phyloP scores from a whole-genome alignment of 768 basidiomycete species.

The Xerocomus potaroensis region DNA sequence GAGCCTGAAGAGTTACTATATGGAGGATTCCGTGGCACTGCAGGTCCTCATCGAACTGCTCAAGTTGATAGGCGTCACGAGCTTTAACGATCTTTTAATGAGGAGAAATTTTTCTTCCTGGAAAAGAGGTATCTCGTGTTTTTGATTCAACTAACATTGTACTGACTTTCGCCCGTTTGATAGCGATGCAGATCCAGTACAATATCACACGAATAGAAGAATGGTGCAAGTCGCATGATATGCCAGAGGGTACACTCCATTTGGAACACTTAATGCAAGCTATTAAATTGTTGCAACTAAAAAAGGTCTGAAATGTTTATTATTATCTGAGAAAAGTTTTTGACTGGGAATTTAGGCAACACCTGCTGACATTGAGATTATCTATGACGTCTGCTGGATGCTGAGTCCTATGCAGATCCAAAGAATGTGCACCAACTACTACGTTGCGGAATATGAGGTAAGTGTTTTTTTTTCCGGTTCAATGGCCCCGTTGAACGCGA shows the following conservation, averaged over 20 bases:
- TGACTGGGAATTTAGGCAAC: conserved; percentile 56
- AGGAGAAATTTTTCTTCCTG: conserved; percentile 98
- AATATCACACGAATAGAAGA: conserved; percentile 97
- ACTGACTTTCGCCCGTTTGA: conserved; percentile 2
- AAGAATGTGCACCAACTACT: conserved; percentile 98
- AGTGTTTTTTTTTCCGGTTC: conserved; percentile 2
- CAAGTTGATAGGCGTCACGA: conserved; percentile 92
- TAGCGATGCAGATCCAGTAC: conserved; percentile 99
- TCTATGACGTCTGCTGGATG: conserved; percentile 99
- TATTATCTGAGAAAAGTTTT: conserved; percentile 3
- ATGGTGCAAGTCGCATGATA: conserved; percentile 99
- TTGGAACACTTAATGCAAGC: conserved; percentile 99
- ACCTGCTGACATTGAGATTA: conserved; percentile 94
- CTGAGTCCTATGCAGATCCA: conserved; percentile 98
- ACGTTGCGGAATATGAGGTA: conserved; percentile 98
- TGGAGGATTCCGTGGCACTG: conserved; percentile 95
- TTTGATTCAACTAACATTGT: neutral
- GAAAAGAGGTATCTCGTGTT: conserved; percentile 79
- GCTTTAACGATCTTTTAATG: conserved; percentile 98
- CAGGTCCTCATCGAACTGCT: conserved; percentile 94
- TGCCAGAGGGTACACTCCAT: conserved; percentile 97
- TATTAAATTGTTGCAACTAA: conserved; percentile 94
- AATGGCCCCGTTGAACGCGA: neutral
- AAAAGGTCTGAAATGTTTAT: conserved; percentile 63
- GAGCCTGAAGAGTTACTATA: conserved; percentile 95